These are phyloP conservation scores for Paracoccidioides lutzii DNA, from an alignment of 2,329 filamentous ascomycete species.

Conservation along the genomic window DNA sequence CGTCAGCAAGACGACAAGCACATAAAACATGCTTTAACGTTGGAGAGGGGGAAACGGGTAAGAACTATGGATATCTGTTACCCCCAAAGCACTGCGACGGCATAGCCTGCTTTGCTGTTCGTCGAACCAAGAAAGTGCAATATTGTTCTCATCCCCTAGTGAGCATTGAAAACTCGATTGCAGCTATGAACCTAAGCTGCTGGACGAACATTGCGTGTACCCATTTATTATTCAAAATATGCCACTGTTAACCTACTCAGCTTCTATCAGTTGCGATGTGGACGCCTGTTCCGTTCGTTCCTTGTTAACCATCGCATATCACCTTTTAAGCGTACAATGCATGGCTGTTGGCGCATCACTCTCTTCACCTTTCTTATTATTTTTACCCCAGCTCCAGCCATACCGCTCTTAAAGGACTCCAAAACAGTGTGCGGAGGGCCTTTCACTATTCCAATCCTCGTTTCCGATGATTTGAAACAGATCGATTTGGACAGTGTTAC, in stretches of 20 bases:
- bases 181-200: too few species aligned
- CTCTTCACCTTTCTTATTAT: constrained; percentile 6
- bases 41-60: too few species aligned
- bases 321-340: constrained; percentile 3
- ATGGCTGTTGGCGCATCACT: constrained; percentile 7
- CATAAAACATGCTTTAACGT: too few species aligned
- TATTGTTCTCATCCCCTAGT: too few species aligned
- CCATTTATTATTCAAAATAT: background rate
- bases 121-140: too few species aligned
- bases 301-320: background rate
- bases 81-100: too few species aligned
- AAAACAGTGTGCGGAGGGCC: constrained; percentile 4
- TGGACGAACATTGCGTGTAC: too few species aligned
- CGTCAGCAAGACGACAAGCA: too few species aligned
- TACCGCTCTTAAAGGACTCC: background rate
- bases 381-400: background rate
- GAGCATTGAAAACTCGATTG: too few species aligned
- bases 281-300: background rate
- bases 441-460: constrained; percentile 1
- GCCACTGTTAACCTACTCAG: background rate
- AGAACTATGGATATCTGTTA: too few species aligned
- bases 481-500: constrained; percentile 6
- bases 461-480: constrained; percentile 6
- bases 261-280: background rate
- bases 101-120: too few species aligned